These are phyloP conservation scores for Byssoonygena ceratinophila DNA, from an alignment of 2,329 filamentous ascomycete species.

Conservation along the genomic window DNA sequence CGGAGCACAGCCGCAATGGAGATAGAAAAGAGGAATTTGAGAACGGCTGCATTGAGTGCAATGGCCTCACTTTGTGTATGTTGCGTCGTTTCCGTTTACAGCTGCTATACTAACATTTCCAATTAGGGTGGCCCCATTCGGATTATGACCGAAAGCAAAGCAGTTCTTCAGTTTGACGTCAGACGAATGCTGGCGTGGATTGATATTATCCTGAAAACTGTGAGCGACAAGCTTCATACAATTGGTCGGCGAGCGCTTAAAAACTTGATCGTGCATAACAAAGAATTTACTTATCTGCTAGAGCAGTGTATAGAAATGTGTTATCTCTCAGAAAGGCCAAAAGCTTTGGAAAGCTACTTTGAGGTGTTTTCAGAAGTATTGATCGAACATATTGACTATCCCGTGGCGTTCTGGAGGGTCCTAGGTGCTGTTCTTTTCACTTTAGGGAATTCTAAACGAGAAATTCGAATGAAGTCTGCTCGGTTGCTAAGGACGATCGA, in stretches of 20 bases:
- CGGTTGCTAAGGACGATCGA: constrained; percentile 71
- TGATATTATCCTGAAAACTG: constrained; percentile 83
- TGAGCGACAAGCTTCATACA: constrained; percentile 81
- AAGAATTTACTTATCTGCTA: constrained; percentile 71
- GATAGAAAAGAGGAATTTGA: constrained; percentile 87
- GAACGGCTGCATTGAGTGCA: constrained; percentile 80
- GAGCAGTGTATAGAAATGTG: constrained; percentile 87
- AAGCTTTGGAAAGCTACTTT: constrained; percentile 90
- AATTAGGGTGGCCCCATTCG: constrained; percentile 58
- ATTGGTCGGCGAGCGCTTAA: constrained; percentile 81
- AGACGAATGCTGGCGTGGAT: constrained; percentile 91
- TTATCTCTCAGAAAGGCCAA: constrained; percentile 68
- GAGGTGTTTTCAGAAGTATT: constrained; percentile 82
- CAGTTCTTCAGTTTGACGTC: constrained; percentile 82
- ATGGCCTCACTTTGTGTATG: constrained; percentile 89
- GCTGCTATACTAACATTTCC: constrained; percentile 11
- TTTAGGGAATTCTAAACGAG: constrained; percentile 79
- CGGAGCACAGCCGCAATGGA: constrained; percentile 80
- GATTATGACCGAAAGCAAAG: constrained; percentile 76
- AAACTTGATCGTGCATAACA: constrained; percentile 83
- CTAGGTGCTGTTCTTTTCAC: constrained; percentile 82
- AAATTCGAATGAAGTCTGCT: constrained; percentile 79
- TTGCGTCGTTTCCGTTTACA: constrained; percentile 9
- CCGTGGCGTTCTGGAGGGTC: constrained; percentile 80
- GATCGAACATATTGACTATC: constrained; percentile 69